These are phyloP conservation scores for Aspergillus quadrilineatus DNA, from an alignment of 2,329 filamentous ascomycete genomes.

Conservation along the genomic window DNA sequence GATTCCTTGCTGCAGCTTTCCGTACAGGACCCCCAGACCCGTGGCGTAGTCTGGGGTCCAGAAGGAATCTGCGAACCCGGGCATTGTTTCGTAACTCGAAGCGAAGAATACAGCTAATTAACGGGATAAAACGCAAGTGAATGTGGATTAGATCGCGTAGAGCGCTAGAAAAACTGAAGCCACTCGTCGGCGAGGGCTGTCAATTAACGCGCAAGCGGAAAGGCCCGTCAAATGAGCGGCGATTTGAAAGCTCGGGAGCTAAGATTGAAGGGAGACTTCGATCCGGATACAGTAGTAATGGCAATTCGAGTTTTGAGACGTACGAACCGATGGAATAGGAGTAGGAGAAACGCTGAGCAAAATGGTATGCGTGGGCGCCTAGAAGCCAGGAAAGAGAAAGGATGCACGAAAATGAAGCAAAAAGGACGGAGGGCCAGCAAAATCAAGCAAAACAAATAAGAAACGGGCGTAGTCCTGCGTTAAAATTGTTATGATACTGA, in stretches of 20 bases:
- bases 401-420: slow-evolving; percentile 1
- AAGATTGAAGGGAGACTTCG: slow-evolving; percentile 12
- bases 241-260: neutral
- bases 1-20: slow-evolving; percentile 94
- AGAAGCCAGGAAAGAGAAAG: slow-evolving; percentile 8
- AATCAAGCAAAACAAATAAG: neutral
- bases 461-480: slow-evolving; percentile 4
- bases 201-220: slow-evolving; percentile 1
- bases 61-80: slow-evolving; percentile 91
- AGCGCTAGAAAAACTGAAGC: neutral
- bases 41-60: slow-evolving; percentile 98
- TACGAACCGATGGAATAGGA: slow-evolving; percentile 12
- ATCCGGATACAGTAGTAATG: slow-evolving; percentile 10
- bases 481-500: neutral
- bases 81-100: slow-evolving; percentile 58
- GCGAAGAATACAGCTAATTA: neutral
- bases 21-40: slow-evolving; percentile 90
- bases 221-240: neutral
- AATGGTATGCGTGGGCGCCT: slow-evolving; percentile 21
- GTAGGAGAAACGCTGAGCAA: slow-evolving; percentile 4
- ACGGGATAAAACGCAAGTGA: neutral
- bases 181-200: slow-evolving; percentile 1
- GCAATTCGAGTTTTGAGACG: slow-evolving; percentile 13
- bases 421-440: neutral
- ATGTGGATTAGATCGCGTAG: neutral